A percentile compares a stretch with the other conserved stretches of the same genome.
Conservation (phyloP, 805 yeast species). For the Sungouiozyma ichnusensis region DNA sequence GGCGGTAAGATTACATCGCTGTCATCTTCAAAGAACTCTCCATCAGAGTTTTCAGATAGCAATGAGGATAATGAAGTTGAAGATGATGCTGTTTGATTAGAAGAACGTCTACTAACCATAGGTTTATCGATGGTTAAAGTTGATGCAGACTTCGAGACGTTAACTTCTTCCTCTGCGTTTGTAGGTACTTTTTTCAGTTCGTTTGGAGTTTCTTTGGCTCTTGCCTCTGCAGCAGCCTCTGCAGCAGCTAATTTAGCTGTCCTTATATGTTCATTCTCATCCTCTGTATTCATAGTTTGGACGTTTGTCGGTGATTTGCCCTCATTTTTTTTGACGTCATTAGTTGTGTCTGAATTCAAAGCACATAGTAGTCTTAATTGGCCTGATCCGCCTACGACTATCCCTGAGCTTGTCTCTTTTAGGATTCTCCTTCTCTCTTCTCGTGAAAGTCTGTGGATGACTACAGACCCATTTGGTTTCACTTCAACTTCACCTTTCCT, state of each 20-base stretch:
- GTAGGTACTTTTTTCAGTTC: conserved; percentile 23
- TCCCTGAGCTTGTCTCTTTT: conserved; percentile 46
- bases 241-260: conserved; percentile 28
- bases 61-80: conserved; percentile 16
- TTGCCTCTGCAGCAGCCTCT: conserved; percentile 30
- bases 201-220: conserved; percentile 28
- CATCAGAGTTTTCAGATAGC: conserved; percentile 8
- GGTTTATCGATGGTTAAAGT: conserved; percentile 35
- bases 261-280: conserved; percentile 28
- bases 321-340: conserved; percentile 6
- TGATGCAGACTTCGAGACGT: conserved; percentile 25
- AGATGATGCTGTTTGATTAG: conserved; percentile 10
- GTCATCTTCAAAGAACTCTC: conserved; percentile 3
- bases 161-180: conserved; percentile 32
- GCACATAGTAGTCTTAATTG: conserved; percentile 38
- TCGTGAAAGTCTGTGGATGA: conserved; percentile 43
- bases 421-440: conserved; percentile 40
- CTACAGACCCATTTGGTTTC: conserved; percentile 41
- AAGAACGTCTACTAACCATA: conserved; percentile 31
- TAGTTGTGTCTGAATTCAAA: conserved; percentile 4
- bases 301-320: conserved; percentile 14
- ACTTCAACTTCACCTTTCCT: conserved; percentile 73
- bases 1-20: conserved; percentile 26
- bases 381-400: conserved; percentile 74
- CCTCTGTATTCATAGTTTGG: conserved; percentile 6